Base-by-base conservation (phyloP, 1,139 yeast species). In the Diutina catenulata region DNA sequence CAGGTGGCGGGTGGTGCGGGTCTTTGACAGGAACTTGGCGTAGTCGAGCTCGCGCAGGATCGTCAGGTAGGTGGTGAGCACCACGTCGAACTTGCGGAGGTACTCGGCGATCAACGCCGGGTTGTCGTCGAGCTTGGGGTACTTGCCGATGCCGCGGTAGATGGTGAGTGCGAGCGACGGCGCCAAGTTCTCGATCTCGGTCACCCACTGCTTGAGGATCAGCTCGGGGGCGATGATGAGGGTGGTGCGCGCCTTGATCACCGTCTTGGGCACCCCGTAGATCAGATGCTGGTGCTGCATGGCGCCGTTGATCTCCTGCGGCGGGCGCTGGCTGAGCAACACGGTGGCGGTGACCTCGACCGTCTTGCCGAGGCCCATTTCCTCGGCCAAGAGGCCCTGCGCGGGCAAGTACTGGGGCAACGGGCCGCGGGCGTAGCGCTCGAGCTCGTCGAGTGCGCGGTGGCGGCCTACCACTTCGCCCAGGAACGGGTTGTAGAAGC, bases 311-410 rank as follows among this genome's bases (percentile, higher is more conserved):
- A 58, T 46, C 44, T 78, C 80, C 13, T 50, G 53, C 0, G 44
- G 38, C 0, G 70, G 69, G 15, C 84, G 55, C 20, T 64, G 75
- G 52, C 88, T 80, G 40, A 78, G 51, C 3, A 78, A 52, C 0
- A 80, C 58, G 26, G 87, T 57, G 0, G 94, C 66, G 2, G 86
- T 64, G 6, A 86, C 63, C 53, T 91, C 98, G 2, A 91, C 78
- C 0, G 97, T 88, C 52, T 91, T 91, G 0, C 98, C 98, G 4
- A 91, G 66, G 0, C 98, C 97, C 98, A 91, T 91, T 56, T 91
- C 97, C 52, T 88, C 97, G 1, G 93, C 81, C 28, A 88, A 55
- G 7, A 88, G 59, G 0, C 91, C 95, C 26, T 35, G 24, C 6
- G 31, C 37, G 8, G 28, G 31, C 2, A 35, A 19, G 11, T n/a